phyloP scores from a whole-genome alignment of 805 yeast genomes.

The Kuraishia molischiana region DNA sequence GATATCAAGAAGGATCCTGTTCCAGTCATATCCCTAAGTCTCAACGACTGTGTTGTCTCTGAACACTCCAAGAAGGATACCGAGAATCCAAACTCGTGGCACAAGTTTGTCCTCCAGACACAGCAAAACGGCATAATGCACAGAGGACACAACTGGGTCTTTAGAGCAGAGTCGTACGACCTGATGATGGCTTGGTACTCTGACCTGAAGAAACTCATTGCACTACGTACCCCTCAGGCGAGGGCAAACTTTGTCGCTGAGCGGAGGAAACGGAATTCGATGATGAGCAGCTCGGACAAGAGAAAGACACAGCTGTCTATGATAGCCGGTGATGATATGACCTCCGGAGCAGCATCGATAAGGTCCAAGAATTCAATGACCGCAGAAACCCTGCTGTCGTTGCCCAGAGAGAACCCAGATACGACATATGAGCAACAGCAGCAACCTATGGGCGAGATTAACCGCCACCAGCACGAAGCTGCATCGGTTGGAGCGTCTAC shows the following conservation, averaged over 20 bases:
- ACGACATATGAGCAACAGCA: not conserved
- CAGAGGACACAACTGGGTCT: constrained; percentile 90
- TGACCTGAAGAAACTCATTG: constrained; percentile 62
- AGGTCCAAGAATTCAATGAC: constrained; percentile 15
- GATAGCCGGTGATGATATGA: constrained; percentile 6
- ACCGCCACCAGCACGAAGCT: too few species aligned
- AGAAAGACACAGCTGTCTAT: not conserved
- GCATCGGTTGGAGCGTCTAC: not conserved
- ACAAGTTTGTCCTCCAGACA: constrained; percentile 73
- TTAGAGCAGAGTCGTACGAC: constrained; percentile 77
- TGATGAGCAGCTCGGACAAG: not conserved
- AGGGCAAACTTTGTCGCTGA: constrained; percentile 37
- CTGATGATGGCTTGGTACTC: constrained; percentile 79
- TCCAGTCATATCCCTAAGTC: constrained; percentile 75
- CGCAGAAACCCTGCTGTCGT: constrained; percentile 14
- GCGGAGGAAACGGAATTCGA: constrained; percentile 12
- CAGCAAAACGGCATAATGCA: constrained; percentile 68
- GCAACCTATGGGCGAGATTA: too few species aligned
- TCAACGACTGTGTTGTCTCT: constrained; percentile 72
- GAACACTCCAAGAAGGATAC: constrained; percentile 76
- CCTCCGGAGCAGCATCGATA: constrained; percentile 16
- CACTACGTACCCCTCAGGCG: constrained; percentile 48
- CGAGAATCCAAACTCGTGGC: constrained; percentile 36
- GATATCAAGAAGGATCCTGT: constrained; percentile 74
- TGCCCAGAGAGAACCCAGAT: constrained; percentile 11